Evolutionary conservation across 805 yeast genomes (phyloP), one percentile per base, ranked within the genome.

Genomic region (Candida endomychidarum): DNA sequence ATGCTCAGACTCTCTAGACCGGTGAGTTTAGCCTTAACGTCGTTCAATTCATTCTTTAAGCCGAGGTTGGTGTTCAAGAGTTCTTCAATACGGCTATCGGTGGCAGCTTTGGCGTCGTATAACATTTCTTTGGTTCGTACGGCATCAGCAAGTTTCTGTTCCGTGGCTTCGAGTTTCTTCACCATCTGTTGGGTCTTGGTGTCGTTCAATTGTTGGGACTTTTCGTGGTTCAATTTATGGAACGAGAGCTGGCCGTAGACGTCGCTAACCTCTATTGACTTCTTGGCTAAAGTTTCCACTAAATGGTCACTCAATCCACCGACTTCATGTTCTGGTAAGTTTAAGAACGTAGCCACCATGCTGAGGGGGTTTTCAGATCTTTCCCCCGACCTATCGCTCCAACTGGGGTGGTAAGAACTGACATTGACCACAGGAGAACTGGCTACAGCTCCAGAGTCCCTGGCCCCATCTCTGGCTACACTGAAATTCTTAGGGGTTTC

Each of bases 391-490:
- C n/a, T n/a, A n/a, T n/a, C 30, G 8, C 14, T 27, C 30, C 30
- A 19, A 30, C 10, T 19, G 12, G 21, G 52, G 46, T 12, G 20
- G 20, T 32, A 20, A 16, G 33, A 23, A 12, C 24, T 15, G 1
- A 40, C 17, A 21, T 38, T 43, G 10, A 41, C 40, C 11, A 49
- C 42, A 3, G 56, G 53, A 2, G 50, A 49, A 38, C 54, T 47
- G 8, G 37, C 61, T 49, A 41, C 58, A 48, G 6, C 46, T 41
- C 38, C n/a, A n/a, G n/a, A n/a, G n/a, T n/a, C n/a, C n/a, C n/a
- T n/a, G n/a, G n/a, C n/a, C n/a, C n/a, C 25, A 42, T 68, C 74
- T 45, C 53, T 60, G 14, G 74, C 74, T 15, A 69, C 74, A 25
- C 52, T 47, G 45, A 69, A 68, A 7, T 64, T 50, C 35, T 67